Percentiles rank a stretch among this genome's conserved stretches.
phyloP scores from a whole-genome alignment of 2,329 filamentous ascomycete genomes.

The Bretziella fagacearum region DNA sequence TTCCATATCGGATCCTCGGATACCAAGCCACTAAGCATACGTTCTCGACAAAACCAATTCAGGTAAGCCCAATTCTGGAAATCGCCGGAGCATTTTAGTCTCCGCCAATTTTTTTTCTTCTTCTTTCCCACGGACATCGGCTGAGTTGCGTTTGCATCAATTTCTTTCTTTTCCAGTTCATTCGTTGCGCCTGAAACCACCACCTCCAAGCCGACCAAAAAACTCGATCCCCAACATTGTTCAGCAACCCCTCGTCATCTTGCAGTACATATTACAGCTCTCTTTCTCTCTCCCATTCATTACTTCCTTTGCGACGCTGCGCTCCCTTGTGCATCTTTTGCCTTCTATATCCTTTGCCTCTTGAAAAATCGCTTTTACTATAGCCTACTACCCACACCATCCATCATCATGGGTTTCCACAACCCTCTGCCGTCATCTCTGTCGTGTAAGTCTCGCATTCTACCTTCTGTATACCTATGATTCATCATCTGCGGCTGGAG shows the following conservation, averaged over 20 bases:
- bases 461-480: not conserved
- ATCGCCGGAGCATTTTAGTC: too few species aligned
- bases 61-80: too few species aligned
- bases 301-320: not conserved
- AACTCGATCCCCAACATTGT: not conserved
- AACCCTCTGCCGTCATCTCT: slow-evolving; percentile 50
- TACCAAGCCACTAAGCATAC: too few species aligned
- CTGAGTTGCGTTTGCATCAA: too few species aligned
- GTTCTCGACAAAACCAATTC: too few species aligned
- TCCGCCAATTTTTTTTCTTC: not conserved
- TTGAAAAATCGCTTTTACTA: too few species aligned
- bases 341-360: too few species aligned
- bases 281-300: not conserved
- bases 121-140: too few species aligned
- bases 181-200: not conserved
- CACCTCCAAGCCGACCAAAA: not conserved
- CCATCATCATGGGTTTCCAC: slow-evolving; percentile 45
- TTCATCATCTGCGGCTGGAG: not conserved
- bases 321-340: not conserved
- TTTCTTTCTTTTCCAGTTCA: too few species aligned
- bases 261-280: not conserved
- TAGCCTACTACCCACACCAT: too few species aligned
- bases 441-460: slow-evolving; percentile 41
- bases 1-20: not conserved
- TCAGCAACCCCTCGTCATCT: not conserved